Base-by-base conservation (phyloP, 179 eudicot genomes). In the Heliamphora pulchella region DNA sequence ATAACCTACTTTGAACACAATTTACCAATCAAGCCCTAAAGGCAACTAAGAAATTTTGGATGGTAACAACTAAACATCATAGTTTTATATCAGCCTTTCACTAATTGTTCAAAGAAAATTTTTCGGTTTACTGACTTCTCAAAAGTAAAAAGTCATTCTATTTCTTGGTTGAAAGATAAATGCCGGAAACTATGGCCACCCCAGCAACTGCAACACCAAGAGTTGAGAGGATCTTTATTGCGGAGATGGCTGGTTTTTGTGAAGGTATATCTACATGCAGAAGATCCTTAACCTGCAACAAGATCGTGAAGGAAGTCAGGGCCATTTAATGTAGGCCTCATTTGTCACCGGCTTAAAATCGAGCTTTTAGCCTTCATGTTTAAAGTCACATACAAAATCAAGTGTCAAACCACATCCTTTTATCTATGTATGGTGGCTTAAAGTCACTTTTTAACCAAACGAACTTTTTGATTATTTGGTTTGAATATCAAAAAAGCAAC, bases 191-290 rank as follows among this genome's bases (percentile, higher is more conserved):
- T 44, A 95, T 90, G 71, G 97, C 97, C 31, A 83, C 92, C 69
- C 97, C 98, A 18, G 91, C 90, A 83, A 87, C 93, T 22, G 93
- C 90, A 80, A 85, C 89, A 68, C 98, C 97, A 73, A 91, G 54
- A 46, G 89, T 79, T 54, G 90, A 70, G 14, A 95, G 78, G 48
- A 91, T 86, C 83, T 91, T 93, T 57, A 74, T 79, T 1, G 76
- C 85, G n/a, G 91, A 78, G 43, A 86, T 39, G 20, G 81, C 43
- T 20, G 84, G 76, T 73, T 83, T 85, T 50, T 58, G 75, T 72
- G 91, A 79, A 62, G 93, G 92, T 48, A 85, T 78, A 51, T 87
- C 87, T 69, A 87, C 83, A 46, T 81, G 83, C 76, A 92, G 68
- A 54, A 96, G 92, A 71, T 89, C 82, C 62, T 75, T 82, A 76